These are phyloP conservation scores for Geranium rotundifolium DNA, from an alignment of 345 rosid species.

Conservation along the genomic window DNA sequence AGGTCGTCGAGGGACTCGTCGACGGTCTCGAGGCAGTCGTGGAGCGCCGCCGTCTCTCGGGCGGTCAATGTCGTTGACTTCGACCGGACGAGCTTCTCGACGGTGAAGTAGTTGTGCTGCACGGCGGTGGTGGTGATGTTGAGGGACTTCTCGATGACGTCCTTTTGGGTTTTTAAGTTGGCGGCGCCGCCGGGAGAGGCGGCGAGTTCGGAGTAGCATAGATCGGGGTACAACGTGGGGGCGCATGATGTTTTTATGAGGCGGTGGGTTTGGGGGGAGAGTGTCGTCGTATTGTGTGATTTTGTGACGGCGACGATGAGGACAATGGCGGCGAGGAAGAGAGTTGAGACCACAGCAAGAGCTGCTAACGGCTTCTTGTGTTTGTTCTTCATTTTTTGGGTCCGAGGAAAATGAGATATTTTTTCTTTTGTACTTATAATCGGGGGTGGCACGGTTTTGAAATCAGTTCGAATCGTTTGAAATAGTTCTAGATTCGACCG, in stretches of 20 bases:
- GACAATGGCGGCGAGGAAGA: conserved; percentile 28
- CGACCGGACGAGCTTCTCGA: conserved; percentile 15
- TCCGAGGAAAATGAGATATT: too few species aligned
- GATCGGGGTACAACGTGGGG: conserved; percentile 50
- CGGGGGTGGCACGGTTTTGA: too few species aligned
- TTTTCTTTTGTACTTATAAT: too few species aligned
- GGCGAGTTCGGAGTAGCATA: conserved; percentile 57
- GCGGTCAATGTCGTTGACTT: conserved; percentile 19
- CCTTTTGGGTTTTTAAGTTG: conserved; percentile 23
- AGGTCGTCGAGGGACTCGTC: conserved; percentile 81
- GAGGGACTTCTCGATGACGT: conserved; percentile 31
- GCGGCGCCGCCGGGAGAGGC: conserved; percentile 16
- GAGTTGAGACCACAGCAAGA: conserved; percentile 16
- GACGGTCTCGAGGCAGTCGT: conserved; percentile 76
- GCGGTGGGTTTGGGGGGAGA: conserved; percentile 5
- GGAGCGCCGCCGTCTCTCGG: conserved; percentile 66
- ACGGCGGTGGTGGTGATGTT: conserved; percentile 26
- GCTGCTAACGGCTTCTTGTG: conserved; percentile 17
- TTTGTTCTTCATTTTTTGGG: too few species aligned
- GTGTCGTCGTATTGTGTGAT: conserved; percentile 3
- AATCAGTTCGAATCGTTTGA: too few species aligned
- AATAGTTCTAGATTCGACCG: too few species aligned
- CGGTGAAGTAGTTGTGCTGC: conserved; percentile 18
- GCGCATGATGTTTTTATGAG: conserved; percentile 55
- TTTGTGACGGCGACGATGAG: conserved; percentile 32